These are phyloP conservation scores for Solanum okadae DNA, from an alignment of 257 asterid species.

Conservation along the genomic window DNA sequence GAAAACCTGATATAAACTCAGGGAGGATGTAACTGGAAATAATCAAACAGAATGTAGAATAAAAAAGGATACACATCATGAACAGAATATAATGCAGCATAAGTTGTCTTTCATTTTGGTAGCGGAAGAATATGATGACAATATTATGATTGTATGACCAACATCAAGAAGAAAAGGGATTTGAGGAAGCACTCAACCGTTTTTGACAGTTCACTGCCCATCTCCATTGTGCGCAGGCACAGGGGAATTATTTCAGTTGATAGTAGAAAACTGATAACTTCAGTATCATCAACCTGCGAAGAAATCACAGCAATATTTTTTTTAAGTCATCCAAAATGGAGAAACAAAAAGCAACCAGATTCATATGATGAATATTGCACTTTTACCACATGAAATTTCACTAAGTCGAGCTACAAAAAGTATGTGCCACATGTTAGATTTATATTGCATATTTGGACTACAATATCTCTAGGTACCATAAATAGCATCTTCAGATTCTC, in stretches of 20 bases:
- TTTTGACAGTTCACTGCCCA: slow-evolving; percentile 93
- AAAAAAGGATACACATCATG: neutral
- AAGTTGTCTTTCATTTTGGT: neutral
- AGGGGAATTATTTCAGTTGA: slow-evolving; percentile 91
- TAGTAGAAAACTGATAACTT: slow-evolving; percentile 82
- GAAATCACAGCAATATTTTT: neutral
- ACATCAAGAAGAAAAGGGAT: neutral
- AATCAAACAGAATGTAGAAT: neutral
- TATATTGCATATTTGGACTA: neutral
- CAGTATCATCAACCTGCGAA: slow-evolving; percentile 85
- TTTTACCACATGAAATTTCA: neutral
- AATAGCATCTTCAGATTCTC: neutral
- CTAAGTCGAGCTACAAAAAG: neutral
- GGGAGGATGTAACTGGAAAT: neutral
- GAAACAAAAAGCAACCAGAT: neutral
- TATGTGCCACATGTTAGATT: neutral
- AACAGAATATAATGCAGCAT: neutral
- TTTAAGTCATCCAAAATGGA: neutral
- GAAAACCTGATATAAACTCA: neutral
- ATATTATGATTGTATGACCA: neutral
- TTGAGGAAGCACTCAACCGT: slow-evolving; percentile 52
- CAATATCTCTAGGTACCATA: neutral
- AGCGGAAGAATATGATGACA: neutral
- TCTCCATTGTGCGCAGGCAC: slow-evolving; percentile 95
- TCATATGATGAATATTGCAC: neutral